Evolutionary conservation across 2,329 filamentous ascomycete genomes (phyloP).

Genomic region (Ophiocordyceps camponoti-rufipedis): DNA sequence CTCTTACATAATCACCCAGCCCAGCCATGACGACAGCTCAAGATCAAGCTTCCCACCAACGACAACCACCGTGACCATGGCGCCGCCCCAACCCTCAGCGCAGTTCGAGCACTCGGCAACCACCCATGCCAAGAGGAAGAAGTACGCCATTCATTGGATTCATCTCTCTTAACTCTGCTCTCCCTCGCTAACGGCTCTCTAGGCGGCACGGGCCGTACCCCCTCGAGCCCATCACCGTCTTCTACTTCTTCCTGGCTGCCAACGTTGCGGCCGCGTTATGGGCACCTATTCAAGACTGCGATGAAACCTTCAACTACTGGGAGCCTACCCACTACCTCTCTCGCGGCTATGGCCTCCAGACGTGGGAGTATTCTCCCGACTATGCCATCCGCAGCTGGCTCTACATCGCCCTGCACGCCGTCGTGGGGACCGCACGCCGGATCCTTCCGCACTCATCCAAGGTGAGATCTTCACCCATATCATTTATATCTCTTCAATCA

Average conservation of each 20-base stretch:
- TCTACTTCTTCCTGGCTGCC: conserved; percentile 61
- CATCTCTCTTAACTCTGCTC: no score
- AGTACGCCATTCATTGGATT: background rate
- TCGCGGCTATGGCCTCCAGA: conserved; percentile 86
- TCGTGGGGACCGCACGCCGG: conserved; percentile 47
- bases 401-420: conserved; percentile 66
- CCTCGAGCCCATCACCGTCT: conserved; percentile 55
- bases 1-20: no score
- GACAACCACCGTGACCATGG: background rate
- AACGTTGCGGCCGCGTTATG: conserved; percentile 62
- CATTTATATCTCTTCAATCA: background rate
- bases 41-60: no score
- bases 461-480: conserved; percentile 12
- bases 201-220: conserved; percentile 37
- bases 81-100: background rate
- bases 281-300: conserved; percentile 90
- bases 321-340: conserved; percentile 88
- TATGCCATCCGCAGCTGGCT: conserved; percentile 93
- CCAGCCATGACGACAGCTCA: no score
- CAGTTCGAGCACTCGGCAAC: conserved; percentile 30
- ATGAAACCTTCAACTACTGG: conserved; percentile 99
- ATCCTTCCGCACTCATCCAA: conserved; percentile 44
- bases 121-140: conserved; percentile 32
- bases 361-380: conserved; percentile 95
- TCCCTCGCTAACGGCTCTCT: conserved; percentile 1